Evolutionary conservation across 2,329 filamentous ascomycete species (phyloP), one percentile per base, ranked within the genome.

Genomic region (Aspergillus glaucus): DNA sequence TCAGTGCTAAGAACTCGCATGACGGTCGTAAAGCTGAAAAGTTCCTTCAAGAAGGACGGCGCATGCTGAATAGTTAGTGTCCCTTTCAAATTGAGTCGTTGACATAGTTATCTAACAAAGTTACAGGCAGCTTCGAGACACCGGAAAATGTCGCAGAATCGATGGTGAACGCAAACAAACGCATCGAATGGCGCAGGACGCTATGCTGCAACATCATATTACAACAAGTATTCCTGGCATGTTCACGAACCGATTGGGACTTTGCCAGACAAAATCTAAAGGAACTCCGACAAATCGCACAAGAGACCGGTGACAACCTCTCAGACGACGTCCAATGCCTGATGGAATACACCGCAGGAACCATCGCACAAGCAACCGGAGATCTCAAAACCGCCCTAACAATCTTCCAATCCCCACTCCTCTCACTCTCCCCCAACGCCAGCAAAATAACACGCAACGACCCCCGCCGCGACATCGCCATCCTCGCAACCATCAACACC

Each of bases 331-430:
- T 82, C 32, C 65, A 67, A 21, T 71, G 81, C 30, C 75, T 87
- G 41, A 75, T 80, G 6, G 72, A 80, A 40, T 96, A 96, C 66
- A 80, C 95, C 15, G 75, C 78, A 1, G 91, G 86, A 0, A 79
- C 87, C 6, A 86, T 89, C 57, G 75, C 83, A 46, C 92, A 96
- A 71, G 87, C 85, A 15, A 84, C 78, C 4, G 90, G 89, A 14
- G 78, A 89, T 54, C 75, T 93, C 1, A 72, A 80, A n/a, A 71
- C 73, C 2, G 90, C 92, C 3, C 71, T 90, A 12, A 58, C 73
- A 3, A 77, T 85, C 8, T 95, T 88, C 67, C 77, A 80, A 51
- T 78, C 82, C 37, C 71, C 77, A 1, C 68, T 73, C 15, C 83
- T 95, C 56, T 70, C 73, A 1, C 68, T 88, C 2, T 65, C 71